phyloP scores from a whole-genome alignment of 495 filamentous ascomycete genomes.

The Thermochaetoides thermophila region DNA sequence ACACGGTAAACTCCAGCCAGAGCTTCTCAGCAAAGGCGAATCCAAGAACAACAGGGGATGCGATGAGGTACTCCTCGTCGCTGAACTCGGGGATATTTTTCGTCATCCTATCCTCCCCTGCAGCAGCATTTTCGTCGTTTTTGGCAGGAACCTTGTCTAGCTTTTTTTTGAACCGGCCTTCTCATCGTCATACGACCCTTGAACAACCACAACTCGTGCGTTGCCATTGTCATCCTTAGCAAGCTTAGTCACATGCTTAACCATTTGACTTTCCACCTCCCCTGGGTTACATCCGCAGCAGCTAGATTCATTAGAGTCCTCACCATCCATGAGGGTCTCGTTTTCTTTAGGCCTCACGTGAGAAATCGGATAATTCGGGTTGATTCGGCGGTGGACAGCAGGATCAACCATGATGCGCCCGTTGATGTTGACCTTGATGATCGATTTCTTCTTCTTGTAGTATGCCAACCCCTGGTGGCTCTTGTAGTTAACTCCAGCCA shows the following conservation, averaged over 20 bases:
- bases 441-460: slow-evolving; percentile 62
- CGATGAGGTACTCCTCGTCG: slow-evolving; percentile 75
- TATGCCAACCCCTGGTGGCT: slow-evolving; percentile 74
- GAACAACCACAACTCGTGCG: slow-evolving; percentile 34
- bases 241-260: slow-evolving; percentile 47
- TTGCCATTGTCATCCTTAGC: slow-evolving; percentile 48
- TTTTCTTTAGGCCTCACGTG: slow-evolving; percentile 62
- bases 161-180: slow-evolving; percentile 39
- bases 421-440: slow-evolving; percentile 81
- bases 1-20: slow-evolving; percentile 84
- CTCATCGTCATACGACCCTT: slow-evolving; percentile 41
- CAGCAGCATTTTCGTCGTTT: slow-evolving; percentile 19
- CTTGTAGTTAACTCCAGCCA: slow-evolving; percentile 76
- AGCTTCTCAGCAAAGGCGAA: slow-evolving; percentile 82
- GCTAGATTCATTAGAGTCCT: slow-evolving; percentile 40
- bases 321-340: slow-evolving; percentile 46
- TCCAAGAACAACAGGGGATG: slow-evolving; percentile 88
- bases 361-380: slow-evolving; percentile 77
- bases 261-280: slow-evolving; percentile 37
- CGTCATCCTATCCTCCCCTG: slow-evolving; percentile 15
- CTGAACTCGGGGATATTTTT: slow-evolving; percentile 43
- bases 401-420: slow-evolving; percentile 87
- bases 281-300: slow-evolving; percentile 26
- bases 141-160: slow-evolving; percentile 47
- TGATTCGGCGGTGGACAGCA: slow-evolving; percentile 69